These are phyloP conservation scores for Exophiala calicioides DNA, from an alignment of 2,329 filamentous ascomycete genomes.

Conservation along the genomic window DNA sequence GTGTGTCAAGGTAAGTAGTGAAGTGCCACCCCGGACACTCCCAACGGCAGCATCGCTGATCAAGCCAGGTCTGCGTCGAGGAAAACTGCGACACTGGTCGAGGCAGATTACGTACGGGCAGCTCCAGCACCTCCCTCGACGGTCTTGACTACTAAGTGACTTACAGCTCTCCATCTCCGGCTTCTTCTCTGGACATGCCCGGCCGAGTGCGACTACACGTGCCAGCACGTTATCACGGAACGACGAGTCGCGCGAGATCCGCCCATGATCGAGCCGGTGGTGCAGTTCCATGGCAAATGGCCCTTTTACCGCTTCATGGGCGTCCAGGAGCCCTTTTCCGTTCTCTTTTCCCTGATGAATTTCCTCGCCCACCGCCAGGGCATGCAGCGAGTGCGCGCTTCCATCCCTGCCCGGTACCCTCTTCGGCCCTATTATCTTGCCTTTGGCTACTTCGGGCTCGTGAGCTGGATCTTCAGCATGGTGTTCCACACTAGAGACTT, in stretches of 20 bases:
- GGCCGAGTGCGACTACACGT: conserved; percentile 95
- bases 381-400: conserved; percentile 67
- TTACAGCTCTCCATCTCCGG: conserved; percentile 74
- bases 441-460: conserved; percentile 78
- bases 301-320: conserved; percentile 88
- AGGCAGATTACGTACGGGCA: conserved; percentile 68
- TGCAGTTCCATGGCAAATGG: conserved; percentile 99
- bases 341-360: conserved; percentile 91
- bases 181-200: conserved; percentile 90
- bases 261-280: conserved; percentile 65
- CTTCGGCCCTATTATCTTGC: conserved; percentile 77
- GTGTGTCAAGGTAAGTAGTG: conserved; percentile 71
- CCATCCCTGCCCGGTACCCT: conserved; percentile 71
- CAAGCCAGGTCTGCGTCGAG: conserved; percentile 68
- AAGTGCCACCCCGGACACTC: background rate
- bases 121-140: conserved; percentile 18
- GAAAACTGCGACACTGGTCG: conserved; percentile 75
- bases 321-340: conserved; percentile 91
- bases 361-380: conserved; percentile 81
- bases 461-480: conserved; percentile 84
- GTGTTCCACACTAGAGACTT: conserved; percentile 94
- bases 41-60: conserved; percentile 17
- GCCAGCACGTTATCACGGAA: conserved; percentile 87
- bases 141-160: conserved; percentile 28
- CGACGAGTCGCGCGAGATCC: conserved; percentile 65